These are phyloP conservation scores for Ogataea ganodermae DNA, from an alignment of 805 yeast species.

Conservation along the genomic window DNA sequence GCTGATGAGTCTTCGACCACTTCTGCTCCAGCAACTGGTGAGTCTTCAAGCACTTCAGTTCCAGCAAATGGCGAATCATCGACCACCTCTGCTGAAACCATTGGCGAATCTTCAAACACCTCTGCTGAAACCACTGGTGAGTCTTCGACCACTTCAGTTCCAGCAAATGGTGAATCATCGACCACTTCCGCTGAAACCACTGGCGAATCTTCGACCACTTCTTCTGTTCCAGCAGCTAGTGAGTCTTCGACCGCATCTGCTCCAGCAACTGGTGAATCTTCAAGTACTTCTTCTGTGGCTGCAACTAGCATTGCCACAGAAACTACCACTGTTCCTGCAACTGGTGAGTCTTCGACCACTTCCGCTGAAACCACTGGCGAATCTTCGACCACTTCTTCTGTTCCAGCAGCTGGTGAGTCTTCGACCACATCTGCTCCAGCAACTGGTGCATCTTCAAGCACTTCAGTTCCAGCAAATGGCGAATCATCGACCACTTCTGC, in stretches of 20 bases:
- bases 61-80: neutral
- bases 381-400: neutral
- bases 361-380: neutral
- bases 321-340: neutral
- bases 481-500: neutral
- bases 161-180: too few relatives aligned
- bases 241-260: neutral
- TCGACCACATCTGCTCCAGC: neutral
- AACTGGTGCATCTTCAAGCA: neutral
- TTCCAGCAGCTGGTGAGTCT: neutral
- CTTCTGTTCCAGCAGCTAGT: too few relatives aligned
- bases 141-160: neutral
- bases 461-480: neutral
- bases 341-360: conserved; percentile 1
- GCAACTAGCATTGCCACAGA: too few relatives aligned
- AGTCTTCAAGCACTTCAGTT: neutral
- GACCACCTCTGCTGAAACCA: neutral
- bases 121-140: too few relatives aligned
- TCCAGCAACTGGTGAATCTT: too few relatives aligned
- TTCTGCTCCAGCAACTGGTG: neutral
- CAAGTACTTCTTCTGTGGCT: neutral
- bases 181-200: neutral
- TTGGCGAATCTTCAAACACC: neutral
- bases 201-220: neutral
- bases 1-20: neutral